phyloP scores from a whole-genome alignment of 2,329 filamentous ascomycete genomes.

The Phialocephala subalpina region DNA sequence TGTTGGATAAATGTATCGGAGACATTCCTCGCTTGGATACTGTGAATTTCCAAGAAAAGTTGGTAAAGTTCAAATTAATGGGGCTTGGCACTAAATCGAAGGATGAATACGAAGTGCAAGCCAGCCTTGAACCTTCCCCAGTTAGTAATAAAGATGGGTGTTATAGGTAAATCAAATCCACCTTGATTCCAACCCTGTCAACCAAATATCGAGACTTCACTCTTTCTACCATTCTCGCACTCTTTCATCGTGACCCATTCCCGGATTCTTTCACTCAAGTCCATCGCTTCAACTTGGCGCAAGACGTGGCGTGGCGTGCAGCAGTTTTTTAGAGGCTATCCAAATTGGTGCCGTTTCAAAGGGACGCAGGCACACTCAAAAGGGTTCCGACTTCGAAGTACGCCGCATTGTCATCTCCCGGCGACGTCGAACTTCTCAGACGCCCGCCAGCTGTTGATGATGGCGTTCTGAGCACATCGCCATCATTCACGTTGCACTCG shows the following conservation, averaged over 20 bases:
- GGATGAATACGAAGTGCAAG: background rate
- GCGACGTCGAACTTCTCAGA: slow-evolving; percentile 10
- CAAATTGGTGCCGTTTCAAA: background rate
- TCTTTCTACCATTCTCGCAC: slow-evolving; percentile 11
- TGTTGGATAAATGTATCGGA: background rate
- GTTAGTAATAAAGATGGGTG: slow-evolving; percentile 1
- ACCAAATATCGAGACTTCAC: slow-evolving; percentile 15
- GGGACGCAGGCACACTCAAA: background rate
- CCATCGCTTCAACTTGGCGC: background rate
- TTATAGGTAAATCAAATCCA: background rate
- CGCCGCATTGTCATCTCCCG: background rate
- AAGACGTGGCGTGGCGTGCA: background rate
- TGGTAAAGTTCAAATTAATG: background rate
- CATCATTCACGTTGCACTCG: slow-evolving; percentile 30
- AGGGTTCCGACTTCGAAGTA: background rate
- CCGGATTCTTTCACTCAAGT: background rate
- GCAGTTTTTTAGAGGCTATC: background rate
- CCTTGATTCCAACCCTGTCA: slow-evolving; percentile 5
- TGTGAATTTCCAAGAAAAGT: background rate
- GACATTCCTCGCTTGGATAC: background rate
- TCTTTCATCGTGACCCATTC: background rate
- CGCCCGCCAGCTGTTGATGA: slow-evolving; percentile 35
- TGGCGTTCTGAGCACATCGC: slow-evolving; percentile 35
- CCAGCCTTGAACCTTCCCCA: background rate
- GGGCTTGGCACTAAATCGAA: slow-evolving; percentile 3